phyloP scores from a whole-genome alignment of 331 rosid genomes.

The Pyracantha coccinea region DNA sequence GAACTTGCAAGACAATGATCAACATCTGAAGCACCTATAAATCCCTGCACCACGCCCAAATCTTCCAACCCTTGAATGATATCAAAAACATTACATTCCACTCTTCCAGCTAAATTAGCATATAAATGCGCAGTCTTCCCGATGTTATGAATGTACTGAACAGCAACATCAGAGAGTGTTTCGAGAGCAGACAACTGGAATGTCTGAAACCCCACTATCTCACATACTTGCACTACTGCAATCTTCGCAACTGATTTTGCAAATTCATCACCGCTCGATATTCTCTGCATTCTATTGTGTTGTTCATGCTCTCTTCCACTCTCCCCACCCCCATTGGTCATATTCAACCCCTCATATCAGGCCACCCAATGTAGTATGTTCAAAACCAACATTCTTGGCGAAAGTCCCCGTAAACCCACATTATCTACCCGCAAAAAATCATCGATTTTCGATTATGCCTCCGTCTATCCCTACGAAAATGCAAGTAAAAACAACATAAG shows the following conservation, averaged over 20 bases:
- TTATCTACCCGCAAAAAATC: neutral
- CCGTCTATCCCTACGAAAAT: constrained; percentile 16
- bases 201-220: constrained; percentile 66
- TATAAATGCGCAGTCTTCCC: constrained; percentile 52
- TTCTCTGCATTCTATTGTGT: constrained; percentile 28
- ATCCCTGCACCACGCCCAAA: constrained; percentile 60
- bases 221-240: constrained; percentile 69
- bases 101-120: constrained; percentile 72
- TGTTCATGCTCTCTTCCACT: constrained; percentile 63
- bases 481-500: neutral
- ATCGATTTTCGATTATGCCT: constrained; percentile 6
- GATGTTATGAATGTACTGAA: constrained; percentile 40
- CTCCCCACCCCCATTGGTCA: constrained; percentile 89
- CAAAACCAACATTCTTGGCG: constrained; percentile 26
- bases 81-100: constrained; percentile 57
- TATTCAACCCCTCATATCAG: constrained; percentile 88
- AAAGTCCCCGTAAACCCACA: constrained; percentile 15
- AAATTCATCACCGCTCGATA: constrained; percentile 51
- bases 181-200: constrained; percentile 76
- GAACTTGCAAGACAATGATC: constrained; percentile 64
- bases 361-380: constrained; percentile 21
- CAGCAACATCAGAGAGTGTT: constrained; percentile 41
- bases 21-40: constrained; percentile 60
- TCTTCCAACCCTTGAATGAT: constrained; percentile 78
- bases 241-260: constrained; percentile 48